Base-by-base conservation (phyloP, 2,329 filamentous ascomycete genomes). In the Fusarium chaquense region DNA sequence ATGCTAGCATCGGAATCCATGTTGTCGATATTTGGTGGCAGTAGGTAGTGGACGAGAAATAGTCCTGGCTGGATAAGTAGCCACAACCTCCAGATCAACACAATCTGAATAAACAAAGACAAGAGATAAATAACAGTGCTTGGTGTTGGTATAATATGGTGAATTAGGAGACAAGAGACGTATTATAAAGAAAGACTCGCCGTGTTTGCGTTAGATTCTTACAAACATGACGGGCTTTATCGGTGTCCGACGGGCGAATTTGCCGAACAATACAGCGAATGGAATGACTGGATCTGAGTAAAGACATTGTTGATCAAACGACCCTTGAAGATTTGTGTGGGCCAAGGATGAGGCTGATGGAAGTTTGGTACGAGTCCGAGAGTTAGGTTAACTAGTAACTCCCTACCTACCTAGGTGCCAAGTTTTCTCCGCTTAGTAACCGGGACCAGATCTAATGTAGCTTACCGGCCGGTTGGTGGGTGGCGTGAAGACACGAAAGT, bases 1-100 rank as follows among this genome's bases (percentile, higher is more conserved):
- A 65, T 68, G 33, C 65, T 64, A 20, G 20, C 20, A 36, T 76
- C 74, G 11, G 76, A 77, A 51, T 73, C 71, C 76, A 78, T 78
- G 41, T 46, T 70, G 65, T 38, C 26, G 58, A 20, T 28, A 38
- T 49, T 38, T 33, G 13, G 47, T 36, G 26, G 7, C 20, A 20
- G 20, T 20, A 20, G 54, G 30, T 38, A n/a, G 33, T 61, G 40
- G 46, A 38, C 46, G 24, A 16, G n/a, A 38, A 41, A 52, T 43
- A 8, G 54, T 30, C 60, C 51, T 54, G 38, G 65, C 43, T 57
- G 53, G 18, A 43, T 8, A 9, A 36, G 15, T 65, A 69, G 60
- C 60, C 60, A 40, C 49, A 54, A 60, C 47, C 28, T 46, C 46
- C 41, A 5, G 6, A 4, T 33, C 20, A 38, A 20, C 22, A 35